A percentile compares a stretch with the other conserved stretches of the same genome.
Evolutionary conservation across 78 protist genomes (phyloP).

Genomic region (slime mould (Dictyostelium discoideum)): dicty_2.7 NC_007088.5:4281001-4281500

Average conservation of each 20-base stretch:
- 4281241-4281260: background rate
- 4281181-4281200: background rate
- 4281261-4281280: background rate
- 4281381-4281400: background rate
- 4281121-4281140: slow-evolving; percentile 57
- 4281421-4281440: background rate
- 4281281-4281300: background rate
- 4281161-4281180: background rate
- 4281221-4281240: background rate
- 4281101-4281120: background rate
- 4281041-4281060: background rate
- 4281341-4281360: background rate
- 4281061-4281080: background rate
- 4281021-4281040: too few species aligned
- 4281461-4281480: too few species aligned
- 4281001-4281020: too few species aligned
- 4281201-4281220: background rate
- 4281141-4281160: background rate
- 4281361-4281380: background rate
- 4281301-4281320: background rate
- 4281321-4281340: background rate
- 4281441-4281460: background rate
- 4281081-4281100: background rate
- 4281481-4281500: background rate
- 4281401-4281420: background rate